Evolutionary conservation across 768 basidiomycete species (phyloP).

Genomic region (Pulveroboletus sp.): DNA sequence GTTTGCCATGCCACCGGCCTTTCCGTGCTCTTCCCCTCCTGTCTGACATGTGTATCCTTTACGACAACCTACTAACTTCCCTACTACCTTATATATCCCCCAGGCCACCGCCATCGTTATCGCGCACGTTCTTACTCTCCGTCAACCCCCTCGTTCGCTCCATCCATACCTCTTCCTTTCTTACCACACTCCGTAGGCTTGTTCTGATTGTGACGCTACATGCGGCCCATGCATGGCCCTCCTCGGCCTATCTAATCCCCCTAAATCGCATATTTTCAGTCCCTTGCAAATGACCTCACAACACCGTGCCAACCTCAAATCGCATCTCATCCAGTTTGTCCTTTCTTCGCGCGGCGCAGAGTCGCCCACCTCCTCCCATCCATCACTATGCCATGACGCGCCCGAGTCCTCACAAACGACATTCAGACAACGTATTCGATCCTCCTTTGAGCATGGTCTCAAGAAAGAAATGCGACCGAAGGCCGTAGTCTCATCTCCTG

Average conservation of each 20-base stretch:
- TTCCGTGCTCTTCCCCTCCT: constrained; percentile 9
- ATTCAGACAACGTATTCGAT: constrained; percentile 55
- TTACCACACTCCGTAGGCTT: constrained; percentile 6
- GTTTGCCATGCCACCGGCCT: neutral
- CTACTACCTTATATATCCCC: constrained; percentile 12
- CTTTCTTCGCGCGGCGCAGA: constrained; percentile 42
- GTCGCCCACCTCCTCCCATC: constrained; percentile 31
- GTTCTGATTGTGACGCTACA: constrained; percentile 24
- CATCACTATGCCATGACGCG: constrained; percentile 22
- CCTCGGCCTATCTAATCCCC: constrained; percentile 36
- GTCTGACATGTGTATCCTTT: constrained; percentile 8
- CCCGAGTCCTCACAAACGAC: constrained; percentile 45
- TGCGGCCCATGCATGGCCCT: constrained; percentile 42
- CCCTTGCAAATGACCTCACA: constrained; percentile 46
- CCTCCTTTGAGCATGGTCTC: constrained; percentile 62
- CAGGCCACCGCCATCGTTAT: constrained; percentile 9
- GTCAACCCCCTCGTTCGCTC: constrained; percentile 4
- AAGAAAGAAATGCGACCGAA: constrained; percentile 60
- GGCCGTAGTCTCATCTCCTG: constrained; percentile 34
- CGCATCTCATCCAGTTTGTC: constrained; percentile 31
- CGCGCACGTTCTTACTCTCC: constrained; percentile 18
- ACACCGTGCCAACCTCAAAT: constrained; percentile 33
- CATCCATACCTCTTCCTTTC: constrained; percentile 10
- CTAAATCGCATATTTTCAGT: constrained; percentile 36
- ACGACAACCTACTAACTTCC: constrained; percentile 13